A percentile compares a stretch with the other conserved stretches of the same genome.
phyloP scores from a whole-genome alignment of 352 stramenopile genomes.

The Pythium aquatile region DNA sequence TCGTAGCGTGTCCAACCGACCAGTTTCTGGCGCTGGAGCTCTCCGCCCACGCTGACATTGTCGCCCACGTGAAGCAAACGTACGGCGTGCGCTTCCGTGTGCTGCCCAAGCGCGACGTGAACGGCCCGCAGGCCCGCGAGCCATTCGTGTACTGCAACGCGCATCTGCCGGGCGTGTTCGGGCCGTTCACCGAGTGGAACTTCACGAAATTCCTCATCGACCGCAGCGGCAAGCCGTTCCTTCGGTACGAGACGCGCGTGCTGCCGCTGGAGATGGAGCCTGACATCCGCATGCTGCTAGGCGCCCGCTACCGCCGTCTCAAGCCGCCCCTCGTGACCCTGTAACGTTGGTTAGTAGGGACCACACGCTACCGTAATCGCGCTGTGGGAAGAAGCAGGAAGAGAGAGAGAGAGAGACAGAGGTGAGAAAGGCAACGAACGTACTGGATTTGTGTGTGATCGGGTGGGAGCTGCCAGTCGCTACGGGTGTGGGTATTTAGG shows the following conservation, averaged over 20 bases:
- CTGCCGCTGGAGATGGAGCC: slow-evolving; percentile 36
- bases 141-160: slow-evolving; percentile 71
- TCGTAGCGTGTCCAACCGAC: slow-evolving; percentile 77
- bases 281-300: slow-evolving; percentile 37
- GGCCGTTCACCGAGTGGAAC: slow-evolving; percentile 60
- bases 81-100: slow-evolving; percentile 40
- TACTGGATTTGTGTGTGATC: neutral
- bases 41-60: slow-evolving; percentile 32
- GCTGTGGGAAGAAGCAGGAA: neutral
- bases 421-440: neutral
- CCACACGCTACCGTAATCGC: neutral
- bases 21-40: slow-evolving; percentile 76
- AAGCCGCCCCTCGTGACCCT: neutral
- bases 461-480: too few species aligned
- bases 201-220: slow-evolving; percentile 71
- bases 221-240: slow-evolving; percentile 37
- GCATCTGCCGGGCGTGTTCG: slow-evolving; percentile 31
- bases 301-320: neutral
- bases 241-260: slow-evolving; percentile 39
- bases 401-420: neutral
- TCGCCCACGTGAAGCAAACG: slow-evolving; percentile 24
- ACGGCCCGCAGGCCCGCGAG: slow-evolving; percentile 57
- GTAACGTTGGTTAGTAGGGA: neutral
- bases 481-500: too few species aligned
- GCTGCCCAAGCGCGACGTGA: slow-evolving; percentile 66